Base-by-base conservation (phyloP, 2,329 filamentous ascomycete species). In the Beauveria sp. region DNA sequence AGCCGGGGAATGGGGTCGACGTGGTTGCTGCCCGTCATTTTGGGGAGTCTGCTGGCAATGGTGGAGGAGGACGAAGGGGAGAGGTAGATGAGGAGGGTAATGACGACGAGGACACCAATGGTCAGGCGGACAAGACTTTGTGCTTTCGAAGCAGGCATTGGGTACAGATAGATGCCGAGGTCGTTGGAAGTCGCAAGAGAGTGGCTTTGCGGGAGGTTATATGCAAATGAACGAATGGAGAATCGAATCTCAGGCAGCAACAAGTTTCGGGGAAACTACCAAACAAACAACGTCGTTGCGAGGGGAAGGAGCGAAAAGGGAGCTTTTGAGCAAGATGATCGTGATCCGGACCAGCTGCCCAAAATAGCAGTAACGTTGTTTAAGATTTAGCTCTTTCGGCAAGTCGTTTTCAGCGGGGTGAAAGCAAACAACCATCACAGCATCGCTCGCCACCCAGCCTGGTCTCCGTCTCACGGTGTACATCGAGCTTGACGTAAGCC, bases 1-100 rank as follows among this genome's bases (percentile, higher is more conserved):
- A 76, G 72, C 67, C 71, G 62, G 31, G 48, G 34, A 18, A 68
- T 50, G 26, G 66, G 66, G 28, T 46, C 16, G 43, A 31, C 26
- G 43, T 43, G 26, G 14, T 5, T 20, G 24, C 10, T 22, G 48
- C 38, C n/a, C 9, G 53, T n/a, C 58, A 60, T 48, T 4, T 53
- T 50, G 50, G 26, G 3, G 20, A 61, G 14, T 10, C 7, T 26
- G 20, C 6, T 24, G 48, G 28, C 10, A n/a, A 60, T 43, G 34
- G 28, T 24, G 9, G 42, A 9, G 20, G 59, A 20, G 10, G 42
- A 14, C 8, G 18, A 34, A 0, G 50, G 42, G 14, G 18, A 18
- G 10, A 60, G 10, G 59, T 50, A 45, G 42, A n/a, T 24, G 43
- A 61, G 7, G 22, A 61, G 43, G 3, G 34, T 22, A 31, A 50